phyloP scores from a whole-genome alignment of 2,329 filamentous ascomycete genomes.

The Cordyceps cicadae region DNA sequence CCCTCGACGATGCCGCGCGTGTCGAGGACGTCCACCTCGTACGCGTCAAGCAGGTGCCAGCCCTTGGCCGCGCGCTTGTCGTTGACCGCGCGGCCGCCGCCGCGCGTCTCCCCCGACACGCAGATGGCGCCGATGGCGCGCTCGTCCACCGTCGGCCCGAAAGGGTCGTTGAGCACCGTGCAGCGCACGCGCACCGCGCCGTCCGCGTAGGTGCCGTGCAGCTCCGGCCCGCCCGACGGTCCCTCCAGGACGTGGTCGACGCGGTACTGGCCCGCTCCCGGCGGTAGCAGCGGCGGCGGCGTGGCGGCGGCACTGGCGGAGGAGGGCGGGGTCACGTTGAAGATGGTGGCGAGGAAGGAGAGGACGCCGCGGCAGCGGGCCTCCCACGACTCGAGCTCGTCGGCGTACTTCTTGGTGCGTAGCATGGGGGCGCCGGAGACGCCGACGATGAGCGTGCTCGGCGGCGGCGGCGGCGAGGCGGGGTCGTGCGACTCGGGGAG shows the following conservation, averaged over 20 bases:
- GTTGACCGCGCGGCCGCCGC: conserved; percentile 80
- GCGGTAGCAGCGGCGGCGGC: too few species aligned
- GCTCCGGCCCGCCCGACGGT: conserved; percentile 18
- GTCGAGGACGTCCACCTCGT: conserved; percentile 84
- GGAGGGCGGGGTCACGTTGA: conserved; percentile 31
- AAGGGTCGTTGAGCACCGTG: conserved; percentile 79
- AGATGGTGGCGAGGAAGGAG: conserved; percentile 62
- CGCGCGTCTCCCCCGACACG: conserved; percentile 78
- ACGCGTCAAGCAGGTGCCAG: conserved; percentile 69
- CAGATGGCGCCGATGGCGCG: conserved; percentile 71
- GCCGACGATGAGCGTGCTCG: conserved; percentile 64
- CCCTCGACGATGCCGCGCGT: conserved; percentile 38
- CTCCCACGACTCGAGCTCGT: conserved; percentile 74
- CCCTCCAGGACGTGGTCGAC: neutral
- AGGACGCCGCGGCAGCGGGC: conserved; percentile 61
- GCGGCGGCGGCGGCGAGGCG: conserved; percentile 22
- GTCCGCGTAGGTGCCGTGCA: conserved; percentile 46
- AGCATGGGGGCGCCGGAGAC: conserved; percentile 84
- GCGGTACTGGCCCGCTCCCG: neutral
- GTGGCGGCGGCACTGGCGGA: conserved; percentile 1
- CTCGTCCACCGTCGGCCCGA: conserved; percentile 82
- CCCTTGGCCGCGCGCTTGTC: conserved; percentile 67
- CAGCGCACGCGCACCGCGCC: conserved; percentile 61
- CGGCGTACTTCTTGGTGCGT: conserved; percentile 79
- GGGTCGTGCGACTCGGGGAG: conserved; percentile 32